Conservation (phyloP, 2,329 filamentous ascomycete genomes). For the Bipolaris sorokiniana region DNA sequence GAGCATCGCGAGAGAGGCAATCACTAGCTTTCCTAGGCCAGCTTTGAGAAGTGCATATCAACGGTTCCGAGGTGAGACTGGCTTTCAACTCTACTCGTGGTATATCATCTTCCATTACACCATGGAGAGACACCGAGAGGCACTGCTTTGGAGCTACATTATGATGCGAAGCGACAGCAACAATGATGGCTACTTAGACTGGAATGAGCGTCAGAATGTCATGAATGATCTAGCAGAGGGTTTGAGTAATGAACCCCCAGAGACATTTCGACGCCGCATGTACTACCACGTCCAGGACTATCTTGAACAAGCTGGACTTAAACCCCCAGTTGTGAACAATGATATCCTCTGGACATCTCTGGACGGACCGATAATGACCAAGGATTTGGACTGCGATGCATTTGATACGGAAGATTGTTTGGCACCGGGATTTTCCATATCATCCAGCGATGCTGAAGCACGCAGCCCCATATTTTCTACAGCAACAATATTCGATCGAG, state of each 20-base stretch:
- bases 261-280: conserved; percentile 46
- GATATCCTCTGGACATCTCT: conserved; percentile 53
- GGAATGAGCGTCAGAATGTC: conserved; percentile 49
- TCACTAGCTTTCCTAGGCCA: conserved; percentile 52
- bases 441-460: conserved; percentile 44
- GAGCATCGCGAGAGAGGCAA: conserved; percentile 50
- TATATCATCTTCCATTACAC: conserved; percentile 54
- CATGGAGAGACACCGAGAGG: conserved; percentile 54
- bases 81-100: conserved; percentile 55
- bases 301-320: conserved; percentile 49
- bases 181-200: conserved; percentile 51
- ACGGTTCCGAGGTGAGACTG: conserved; percentile 52
- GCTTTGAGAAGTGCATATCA: conserved; percentile 50
- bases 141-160: conserved; percentile 53
- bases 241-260: conserved; percentile 41
- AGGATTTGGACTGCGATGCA: conserved; percentile 50
- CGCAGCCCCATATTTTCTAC: conserved; percentile 50
- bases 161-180: conserved; percentile 50
- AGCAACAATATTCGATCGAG: conserved; percentile 49
- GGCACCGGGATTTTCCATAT: conserved; percentile 51
- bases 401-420: conserved; percentile 53
- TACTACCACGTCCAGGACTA: conserved; percentile 48
- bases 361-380: conserved; percentile 52
- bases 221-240: conserved; percentile 49
- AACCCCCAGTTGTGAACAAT: conserved; percentile 51